Conservation (phyloP, 257 asterid genomes). For the Petunia axillaris region DNA sequence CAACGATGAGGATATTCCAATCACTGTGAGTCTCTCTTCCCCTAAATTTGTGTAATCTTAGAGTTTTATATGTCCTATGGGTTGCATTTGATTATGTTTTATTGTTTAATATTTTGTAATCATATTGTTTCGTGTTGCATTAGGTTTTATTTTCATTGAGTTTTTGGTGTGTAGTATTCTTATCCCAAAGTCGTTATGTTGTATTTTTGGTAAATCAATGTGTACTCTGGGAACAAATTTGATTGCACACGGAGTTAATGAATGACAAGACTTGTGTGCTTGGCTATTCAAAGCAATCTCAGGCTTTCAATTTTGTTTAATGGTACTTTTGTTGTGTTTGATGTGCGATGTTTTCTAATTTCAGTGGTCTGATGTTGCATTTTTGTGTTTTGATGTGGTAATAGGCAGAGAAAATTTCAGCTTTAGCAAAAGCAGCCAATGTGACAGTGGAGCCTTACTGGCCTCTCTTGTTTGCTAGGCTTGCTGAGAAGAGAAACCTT, state of each 20-base stretch:
- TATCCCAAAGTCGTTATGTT: background rate
- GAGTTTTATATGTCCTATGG: background rate
- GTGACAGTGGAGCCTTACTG: constrained; percentile 75
- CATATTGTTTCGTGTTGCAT: background rate
- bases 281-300: no score
- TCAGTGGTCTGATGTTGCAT: no score
- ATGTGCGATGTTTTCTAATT: background rate
- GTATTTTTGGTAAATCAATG: background rate
- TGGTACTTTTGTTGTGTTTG: background rate
- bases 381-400: background rate
- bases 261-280: no score
- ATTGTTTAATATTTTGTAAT: background rate
- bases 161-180: background rate
- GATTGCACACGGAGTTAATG: no score
- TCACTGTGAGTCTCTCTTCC: constrained; percentile 11
- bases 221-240: no score
- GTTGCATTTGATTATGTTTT: background rate
- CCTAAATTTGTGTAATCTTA: background rate
- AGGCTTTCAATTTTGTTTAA: no score
- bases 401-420: constrained; percentile 70
- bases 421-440: constrained; percentile 59
- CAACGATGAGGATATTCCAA: constrained; percentile 24
- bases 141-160: background rate
- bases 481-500: constrained; percentile 65
- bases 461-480: constrained; percentile 72